Conservation (phyloP, 441 rosid genomes). For the Gossypium schwendimanii region DNA sequence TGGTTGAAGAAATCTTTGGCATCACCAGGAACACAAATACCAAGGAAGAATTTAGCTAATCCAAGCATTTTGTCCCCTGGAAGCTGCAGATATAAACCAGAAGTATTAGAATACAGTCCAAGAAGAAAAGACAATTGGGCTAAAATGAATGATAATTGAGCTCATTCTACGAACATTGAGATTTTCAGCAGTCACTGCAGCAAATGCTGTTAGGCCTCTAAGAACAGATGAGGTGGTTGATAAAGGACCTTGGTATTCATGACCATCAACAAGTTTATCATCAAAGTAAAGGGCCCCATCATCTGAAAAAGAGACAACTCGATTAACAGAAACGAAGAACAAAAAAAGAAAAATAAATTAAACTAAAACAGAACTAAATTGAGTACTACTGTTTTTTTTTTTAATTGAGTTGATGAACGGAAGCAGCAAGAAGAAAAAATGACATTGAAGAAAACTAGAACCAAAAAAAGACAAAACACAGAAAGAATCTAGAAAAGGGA, state of each 20-base stretch:
- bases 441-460: neutral
- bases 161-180: constrained; percentile 43
- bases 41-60: constrained; percentile 79
- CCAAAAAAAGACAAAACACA: neutral
- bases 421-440: neutral
- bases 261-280: constrained; percentile 54
- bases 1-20: constrained; percentile 76
- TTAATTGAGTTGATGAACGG: neutral
- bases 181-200: constrained; percentile 50
- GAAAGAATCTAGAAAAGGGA: neutral
- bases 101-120: constrained; percentile 17
- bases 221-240: constrained; percentile 79
- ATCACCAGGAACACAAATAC: constrained; percentile 81
- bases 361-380: neutral
- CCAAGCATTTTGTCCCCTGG: constrained; percentile 70
- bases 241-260: constrained; percentile 57
- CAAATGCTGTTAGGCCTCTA: constrained; percentile 65
- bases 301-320: constrained; percentile 36
- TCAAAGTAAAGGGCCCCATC: constrained; percentile 83
- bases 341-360: neutral
- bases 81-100: constrained; percentile 50
- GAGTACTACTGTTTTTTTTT: neutral
- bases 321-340: neutral
- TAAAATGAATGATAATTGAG: constrained; percentile 3
- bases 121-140: constrained; percentile 4